phyloP scores from a whole-genome alignment of 331 rosid genomes.

The Pyracantha coccinea region DNA sequence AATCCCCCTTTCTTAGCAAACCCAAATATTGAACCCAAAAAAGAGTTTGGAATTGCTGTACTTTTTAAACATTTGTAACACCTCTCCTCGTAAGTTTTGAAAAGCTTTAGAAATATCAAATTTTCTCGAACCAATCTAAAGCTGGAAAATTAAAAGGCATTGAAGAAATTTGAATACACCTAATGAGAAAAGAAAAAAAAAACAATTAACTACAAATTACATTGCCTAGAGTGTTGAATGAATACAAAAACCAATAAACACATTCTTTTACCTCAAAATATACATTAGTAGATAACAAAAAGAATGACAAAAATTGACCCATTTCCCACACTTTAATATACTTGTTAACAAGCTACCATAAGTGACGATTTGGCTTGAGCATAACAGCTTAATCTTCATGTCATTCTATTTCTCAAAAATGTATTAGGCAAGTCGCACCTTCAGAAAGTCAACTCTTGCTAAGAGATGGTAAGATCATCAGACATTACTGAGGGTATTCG shows the following conservation, averaged over 20 bases:
- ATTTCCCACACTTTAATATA: not conserved
- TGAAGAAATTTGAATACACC: no score
- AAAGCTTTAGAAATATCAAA: no score
- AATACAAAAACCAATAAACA: not conserved
- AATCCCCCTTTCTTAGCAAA: no score
- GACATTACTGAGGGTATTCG: conserved; percentile 71
- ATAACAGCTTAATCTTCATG: not conserved
- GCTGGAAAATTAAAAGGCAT: no score
- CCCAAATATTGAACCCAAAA: no score
- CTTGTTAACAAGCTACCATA: not conserved
- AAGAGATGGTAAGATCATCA: conserved; percentile 34
- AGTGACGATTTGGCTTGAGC: not conserved
- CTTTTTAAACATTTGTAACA: no score
- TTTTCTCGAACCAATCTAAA: no score
- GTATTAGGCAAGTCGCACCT: not conserved
- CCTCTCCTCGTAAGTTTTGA: no score
- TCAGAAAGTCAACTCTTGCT: conserved; percentile 1
- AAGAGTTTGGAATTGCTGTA: no score
- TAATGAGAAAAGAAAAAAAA: no score
- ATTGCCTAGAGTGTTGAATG: not conserved
- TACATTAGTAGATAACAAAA: not conserved
- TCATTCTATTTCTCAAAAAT: not conserved
- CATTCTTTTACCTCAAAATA: not conserved
- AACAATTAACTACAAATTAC: no score
- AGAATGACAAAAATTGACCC: not conserved